phyloP scores from a whole-genome alignment of 2,329 filamentous ascomycete species.

The Fusarium solani-melongenae region DNA sequence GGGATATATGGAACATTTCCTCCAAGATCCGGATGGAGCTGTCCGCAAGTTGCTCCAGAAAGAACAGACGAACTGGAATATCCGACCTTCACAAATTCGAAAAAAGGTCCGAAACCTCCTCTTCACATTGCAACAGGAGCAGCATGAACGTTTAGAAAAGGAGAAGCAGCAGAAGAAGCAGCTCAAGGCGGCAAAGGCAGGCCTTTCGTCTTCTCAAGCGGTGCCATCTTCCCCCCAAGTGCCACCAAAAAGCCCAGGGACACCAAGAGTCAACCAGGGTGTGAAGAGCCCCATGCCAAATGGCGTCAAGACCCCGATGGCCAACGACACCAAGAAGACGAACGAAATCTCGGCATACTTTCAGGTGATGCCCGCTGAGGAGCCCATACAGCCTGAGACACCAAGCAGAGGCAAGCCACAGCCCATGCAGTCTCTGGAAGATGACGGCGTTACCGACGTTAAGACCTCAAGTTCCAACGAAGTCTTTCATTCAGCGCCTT shows the following conservation, averaged over 20 bases:
- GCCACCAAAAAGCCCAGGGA: slow-evolving; percentile 16
- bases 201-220: slow-evolving; percentile 22
- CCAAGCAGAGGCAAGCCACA: slow-evolving; percentile 22
- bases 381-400: slow-evolving; percentile 11
- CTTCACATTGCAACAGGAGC: slow-evolving; percentile 69
- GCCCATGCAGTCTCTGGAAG: slow-evolving; percentile 29
- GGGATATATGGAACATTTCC: slow-evolving; percentile 85
- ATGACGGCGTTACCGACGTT: slow-evolving; percentile 31
- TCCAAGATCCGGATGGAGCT: slow-evolving; percentile 78
- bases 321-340: slow-evolving; percentile 1
- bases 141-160: slow-evolving; percentile 57
- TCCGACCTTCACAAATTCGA: slow-evolving; percentile 71
- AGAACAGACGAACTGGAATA: slow-evolving; percentile 61
- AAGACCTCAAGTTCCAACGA: slow-evolving; percentile 33
- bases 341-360: slow-evolving; percentile 26
- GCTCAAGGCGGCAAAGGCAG: slow-evolving; percentile 44
- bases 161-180: slow-evolving; percentile 51
- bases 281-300: slow-evolving; percentile 16
- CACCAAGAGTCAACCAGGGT: slow-evolving; percentile 12
- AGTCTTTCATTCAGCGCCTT: slow-evolving; percentile 35
- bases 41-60: slow-evolving; percentile 72
- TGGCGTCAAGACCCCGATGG: not conserved
- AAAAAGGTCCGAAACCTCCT: slow-evolving; percentile 73
- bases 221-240: slow-evolving; percentile 31
- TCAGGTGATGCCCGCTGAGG: slow-evolving; percentile 1